Conservation (phyloP, 2,329 filamentous ascomycete genomes). For the Phyllosticta citrichinensis region DNA sequence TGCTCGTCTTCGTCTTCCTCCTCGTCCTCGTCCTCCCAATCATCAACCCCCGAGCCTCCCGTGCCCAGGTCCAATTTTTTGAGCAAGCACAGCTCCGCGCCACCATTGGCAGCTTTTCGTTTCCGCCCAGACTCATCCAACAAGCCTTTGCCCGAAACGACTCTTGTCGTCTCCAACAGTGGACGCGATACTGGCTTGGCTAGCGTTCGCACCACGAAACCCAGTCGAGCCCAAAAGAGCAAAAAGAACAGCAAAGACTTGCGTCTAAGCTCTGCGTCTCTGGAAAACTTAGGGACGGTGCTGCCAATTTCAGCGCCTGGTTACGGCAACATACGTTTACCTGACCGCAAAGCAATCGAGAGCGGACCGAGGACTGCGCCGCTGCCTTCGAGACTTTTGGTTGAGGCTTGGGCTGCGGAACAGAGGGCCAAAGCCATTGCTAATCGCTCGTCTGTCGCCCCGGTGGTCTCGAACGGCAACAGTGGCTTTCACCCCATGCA, state of each 20-base stretch:
- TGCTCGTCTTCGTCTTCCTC: neutral
- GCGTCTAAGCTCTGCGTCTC: neutral
- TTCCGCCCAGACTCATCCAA: neutral
- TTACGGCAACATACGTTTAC: neutral
- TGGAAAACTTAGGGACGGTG: neutral
- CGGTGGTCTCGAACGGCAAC: neutral
- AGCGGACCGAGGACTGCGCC: neutral
- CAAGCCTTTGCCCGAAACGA: neutral
- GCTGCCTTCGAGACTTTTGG: neutral
- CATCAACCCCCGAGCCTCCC: neutral
- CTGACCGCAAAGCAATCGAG: neutral
- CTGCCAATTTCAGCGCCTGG: neutral
- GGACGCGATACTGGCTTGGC: neutral
- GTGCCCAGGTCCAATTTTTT: neutral
- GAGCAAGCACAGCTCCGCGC: neutral
- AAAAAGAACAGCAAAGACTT: neutral
- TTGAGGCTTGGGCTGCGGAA: neutral
- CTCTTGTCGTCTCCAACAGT: neutral
- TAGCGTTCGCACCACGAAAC: neutral
- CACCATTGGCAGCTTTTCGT: neutral
- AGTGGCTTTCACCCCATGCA: too few species aligned
- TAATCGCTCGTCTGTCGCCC: neutral
- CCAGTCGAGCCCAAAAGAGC: neutral
- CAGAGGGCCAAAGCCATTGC: neutral
- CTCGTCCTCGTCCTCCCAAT: neutral